A percentile compares a stretch with the other conserved stretches of the same genome.
Evolutionary conservation across 345 rosid species (phyloP).

Genomic region (Raphanus sativus): DNA sequence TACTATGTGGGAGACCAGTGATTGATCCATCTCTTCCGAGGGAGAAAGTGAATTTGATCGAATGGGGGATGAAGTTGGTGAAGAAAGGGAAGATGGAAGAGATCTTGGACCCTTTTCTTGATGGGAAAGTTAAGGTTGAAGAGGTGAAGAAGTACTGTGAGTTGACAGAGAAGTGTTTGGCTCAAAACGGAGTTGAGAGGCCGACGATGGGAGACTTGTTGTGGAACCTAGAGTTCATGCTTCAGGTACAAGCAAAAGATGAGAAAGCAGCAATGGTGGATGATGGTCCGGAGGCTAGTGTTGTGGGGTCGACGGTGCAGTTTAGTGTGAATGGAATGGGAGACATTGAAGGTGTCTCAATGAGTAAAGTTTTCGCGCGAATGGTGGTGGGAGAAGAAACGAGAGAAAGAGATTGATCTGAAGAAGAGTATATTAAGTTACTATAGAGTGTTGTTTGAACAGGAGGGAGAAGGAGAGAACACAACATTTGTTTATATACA

Average conservation of each 20-base stretch:
- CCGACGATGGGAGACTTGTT: constrained; percentile 70
- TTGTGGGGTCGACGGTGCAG: constrained; percentile 25
- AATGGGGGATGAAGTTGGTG: constrained; percentile 52
- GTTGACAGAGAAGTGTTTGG: constrained; percentile 65
- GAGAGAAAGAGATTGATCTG: constrained; percentile 24
- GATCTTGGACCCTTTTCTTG: constrained; percentile 50
- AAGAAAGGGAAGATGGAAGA: constrained; percentile 46
- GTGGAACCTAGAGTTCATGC: constrained; percentile 69
- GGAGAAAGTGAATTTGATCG: constrained; percentile 55
- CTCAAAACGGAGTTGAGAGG: constrained; percentile 44
- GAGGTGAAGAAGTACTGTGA: constrained; percentile 55
- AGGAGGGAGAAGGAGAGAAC: background rate
- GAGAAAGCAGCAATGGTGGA: constrained; percentile 37
- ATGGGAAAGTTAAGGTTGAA: constrained; percentile 46
- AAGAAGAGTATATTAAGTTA: background rate
- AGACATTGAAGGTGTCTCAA: constrained; percentile 52
- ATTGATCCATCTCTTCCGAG: constrained; percentile 58
- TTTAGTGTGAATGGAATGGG: constrained; percentile 40
- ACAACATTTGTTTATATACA: constrained; percentile 4
- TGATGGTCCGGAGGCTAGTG: constrained; percentile 34
- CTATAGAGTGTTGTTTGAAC: constrained; percentile 19
- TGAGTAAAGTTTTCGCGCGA: constrained; percentile 66
- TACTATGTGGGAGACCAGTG: constrained; percentile 57
- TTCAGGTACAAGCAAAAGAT: constrained; percentile 47
- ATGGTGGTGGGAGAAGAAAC: constrained; percentile 67